Conservation (phyloP, 73 alveolate species). For the Diophrys appendiculata region DNA sequence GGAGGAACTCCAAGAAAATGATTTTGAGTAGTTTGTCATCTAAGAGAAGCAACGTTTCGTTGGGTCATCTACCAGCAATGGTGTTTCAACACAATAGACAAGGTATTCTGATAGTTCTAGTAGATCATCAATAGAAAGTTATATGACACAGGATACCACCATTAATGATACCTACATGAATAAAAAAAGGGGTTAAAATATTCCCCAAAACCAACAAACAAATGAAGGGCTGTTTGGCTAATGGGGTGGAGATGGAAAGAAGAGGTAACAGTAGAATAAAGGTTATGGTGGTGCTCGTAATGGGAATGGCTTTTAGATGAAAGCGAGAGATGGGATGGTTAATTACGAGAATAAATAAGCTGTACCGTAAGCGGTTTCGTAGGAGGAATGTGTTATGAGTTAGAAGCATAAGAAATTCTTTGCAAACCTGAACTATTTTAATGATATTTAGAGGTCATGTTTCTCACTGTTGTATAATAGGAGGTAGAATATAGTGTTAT, state of each 20-base stretch:
- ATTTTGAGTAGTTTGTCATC: neutral
- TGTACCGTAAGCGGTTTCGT: neutral
- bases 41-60: too few relatives aligned
- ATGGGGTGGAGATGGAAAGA: too few relatives aligned
- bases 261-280: too few relatives aligned
- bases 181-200: neutral
- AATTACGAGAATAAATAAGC: too few relatives aligned
- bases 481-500: slow-evolving; percentile 51
- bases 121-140: neutral
- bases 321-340: too few relatives aligned
- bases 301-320: neutral
- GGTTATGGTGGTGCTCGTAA: neutral
- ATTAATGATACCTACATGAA: neutral
- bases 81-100: neutral
- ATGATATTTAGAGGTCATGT: neutral
- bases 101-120: neutral
- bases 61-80: too few relatives aligned
- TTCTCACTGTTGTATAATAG: neutral
- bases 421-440: neutral
- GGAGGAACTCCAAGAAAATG: neutral
- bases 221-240: too few relatives aligned
- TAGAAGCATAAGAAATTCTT: neutral
- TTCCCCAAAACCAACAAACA: too few relatives aligned
- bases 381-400: neutral
- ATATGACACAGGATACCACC: neutral